Evolutionary conservation across 2,329 filamentous ascomycete species (phyloP), one percentile per base, ranked within the genome.

Genomic region (Aspergillus pseudotamarii): DNA sequence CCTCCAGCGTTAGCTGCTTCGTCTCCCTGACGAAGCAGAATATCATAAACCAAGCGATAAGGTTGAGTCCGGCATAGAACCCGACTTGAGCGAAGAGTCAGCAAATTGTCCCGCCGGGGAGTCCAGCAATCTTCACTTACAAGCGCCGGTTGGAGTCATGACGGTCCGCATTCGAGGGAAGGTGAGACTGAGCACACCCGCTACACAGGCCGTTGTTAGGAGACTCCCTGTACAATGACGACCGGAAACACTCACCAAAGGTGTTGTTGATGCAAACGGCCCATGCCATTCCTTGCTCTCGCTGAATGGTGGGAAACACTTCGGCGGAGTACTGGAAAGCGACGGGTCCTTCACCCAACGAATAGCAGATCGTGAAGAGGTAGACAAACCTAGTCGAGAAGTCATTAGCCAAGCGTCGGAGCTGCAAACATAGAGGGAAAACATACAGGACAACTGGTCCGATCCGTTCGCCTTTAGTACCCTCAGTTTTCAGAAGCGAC

Each of bases 341-440:
- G 1, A 83, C 80, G 1, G 79, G 78, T 0, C 87, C 89, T 77
- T 91, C 89, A 3, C 84, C 86, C 0, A 86, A 83, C 0, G 85
- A 87, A 76, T 89, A 89, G 69, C 85, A 86, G 21, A 85, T 84
- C 2, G 83, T 85, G 67, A 90, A 91, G 8, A 90, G 75, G 75
- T 86, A 90, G 66, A 89, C 80, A 66, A 89, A 89, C 3, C 87
- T 74, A 2, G 84, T 82, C 32, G 86, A 81, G 0, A 83, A 10
- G 3, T 26, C 28, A 21, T 53, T 12, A 53, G 50, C 10, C 28
- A 11, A 28, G 12, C 3, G 6, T 14, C 5, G 10, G 4, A 32
- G 5, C 14, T 3, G 1, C 1, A 4, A 6, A 23, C 23, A 9
- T 19, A n/a, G 12, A 3, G 14, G 26, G 8, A 9, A 45, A 26